phyloP scores from a whole-genome alignment of 2,329 filamentous ascomycete species.

The Plectosphaerella plurivora region DNA sequence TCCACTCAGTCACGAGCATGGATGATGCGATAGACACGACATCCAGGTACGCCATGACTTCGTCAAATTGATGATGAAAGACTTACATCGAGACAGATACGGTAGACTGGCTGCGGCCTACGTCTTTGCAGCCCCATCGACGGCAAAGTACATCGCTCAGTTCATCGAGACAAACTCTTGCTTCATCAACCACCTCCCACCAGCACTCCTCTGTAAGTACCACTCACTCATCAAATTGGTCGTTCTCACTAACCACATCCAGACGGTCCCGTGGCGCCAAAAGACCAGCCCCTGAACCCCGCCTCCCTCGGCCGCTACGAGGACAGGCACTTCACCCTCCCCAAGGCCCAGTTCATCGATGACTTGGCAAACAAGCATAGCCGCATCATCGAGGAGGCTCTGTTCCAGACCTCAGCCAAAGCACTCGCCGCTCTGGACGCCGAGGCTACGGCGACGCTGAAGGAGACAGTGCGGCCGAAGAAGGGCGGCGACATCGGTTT shows the following conservation, averaged over 20 bases:
- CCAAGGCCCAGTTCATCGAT: slow-evolving; percentile 36
- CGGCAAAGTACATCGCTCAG: slow-evolving; percentile 56
- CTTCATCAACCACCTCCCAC: slow-evolving; percentile 54
- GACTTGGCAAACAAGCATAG: slow-evolving; percentile 9
- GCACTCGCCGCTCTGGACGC: slow-evolving; percentile 3
- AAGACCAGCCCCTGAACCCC: slow-evolving; percentile 15
- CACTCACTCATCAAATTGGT: neutral
- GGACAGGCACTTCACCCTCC: slow-evolving; percentile 35
- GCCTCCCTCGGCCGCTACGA: slow-evolving; percentile 31
- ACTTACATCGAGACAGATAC: slow-evolving; percentile 14
- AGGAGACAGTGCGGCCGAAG: slow-evolving; percentile 25
- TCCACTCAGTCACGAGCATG: slow-evolving; percentile 43
- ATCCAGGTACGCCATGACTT: slow-evolving; percentile 21
- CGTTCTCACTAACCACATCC: neutral
- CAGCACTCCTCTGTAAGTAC: slow-evolving; percentile 36
- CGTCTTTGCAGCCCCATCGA: slow-evolving; percentile 42
- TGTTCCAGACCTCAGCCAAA: slow-evolving; percentile 11
- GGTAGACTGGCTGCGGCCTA: slow-evolving; percentile 39
- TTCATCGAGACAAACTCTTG: slow-evolving; percentile 45
- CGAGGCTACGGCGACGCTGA: slow-evolving; percentile 16
- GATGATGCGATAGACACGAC: slow-evolving; percentile 50
- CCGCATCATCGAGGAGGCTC: slow-evolving; percentile 11
- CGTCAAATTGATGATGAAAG: neutral
- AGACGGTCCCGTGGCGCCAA: slow-evolving; percentile 31
- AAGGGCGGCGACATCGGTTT: slow-evolving; percentile 32